Evolutionary conservation across 495 filamentous ascomycete species (phyloP), one percentile per base, ranked within the genome.

Genomic region (Penicillium taxi): DNA sequence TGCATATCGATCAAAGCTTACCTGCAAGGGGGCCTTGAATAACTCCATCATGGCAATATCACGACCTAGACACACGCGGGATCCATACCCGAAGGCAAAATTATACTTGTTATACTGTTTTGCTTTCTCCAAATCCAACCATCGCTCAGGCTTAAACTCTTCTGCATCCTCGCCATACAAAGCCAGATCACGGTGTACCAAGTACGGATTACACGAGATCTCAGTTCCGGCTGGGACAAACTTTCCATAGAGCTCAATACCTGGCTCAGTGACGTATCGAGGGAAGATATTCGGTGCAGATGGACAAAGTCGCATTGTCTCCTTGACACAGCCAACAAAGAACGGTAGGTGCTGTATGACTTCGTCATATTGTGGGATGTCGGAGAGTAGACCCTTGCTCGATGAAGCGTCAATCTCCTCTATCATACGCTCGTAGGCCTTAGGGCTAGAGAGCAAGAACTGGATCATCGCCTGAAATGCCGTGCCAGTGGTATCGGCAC

Each of bases 401-500:
- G 60, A n/a, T 39, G 61, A 34, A 61, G 63, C 28, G 32, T 75
- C 70, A 26, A 84, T 72, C 39, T 84, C 80, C 16, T 49, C 46
- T 58, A 76, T 68, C 31, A 84, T 63, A 26, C 59, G 67, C 5
- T 59, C 48, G 49, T 79, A 80, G 0, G 64, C 57, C 0, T 32
- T 22, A 0, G 65, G 61, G 31, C 67, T 59, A 5, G 55, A 58
- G 9, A 81, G 45, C 15, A 83, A 53, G 42, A 74, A 70, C 15
- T 66, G 44, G 27, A 83, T 53, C 26, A 75, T 61, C 2, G 65
- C 68, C 30, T 67, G 66, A 47, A 84, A 68, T 6, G 70, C 61
- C 1, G 70, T 75, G 0, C 74, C 72, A 0, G 72, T 77, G 8
- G 80, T 80, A 41, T 86, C 81, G 6, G 77, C 72, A n/a, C 77